phyloP scores from a whole-genome alignment of 2,329 filamentous ascomycete species.

The Chaetomiaceae sp. region DNA sequence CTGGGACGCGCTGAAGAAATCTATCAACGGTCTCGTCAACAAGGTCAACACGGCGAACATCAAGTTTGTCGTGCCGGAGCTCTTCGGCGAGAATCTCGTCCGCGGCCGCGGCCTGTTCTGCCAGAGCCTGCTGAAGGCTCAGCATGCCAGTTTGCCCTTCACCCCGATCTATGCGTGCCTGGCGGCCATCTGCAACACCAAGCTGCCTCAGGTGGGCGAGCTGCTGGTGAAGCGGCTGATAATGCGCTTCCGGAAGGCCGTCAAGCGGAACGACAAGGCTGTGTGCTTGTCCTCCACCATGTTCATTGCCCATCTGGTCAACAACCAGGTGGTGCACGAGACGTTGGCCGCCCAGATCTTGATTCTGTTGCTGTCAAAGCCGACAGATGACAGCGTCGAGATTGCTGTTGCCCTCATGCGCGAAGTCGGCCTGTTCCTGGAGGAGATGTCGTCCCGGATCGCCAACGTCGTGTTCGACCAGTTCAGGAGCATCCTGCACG shows the following conservation, averaged over 20 bases:
- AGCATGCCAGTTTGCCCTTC: conserved; percentile 91
- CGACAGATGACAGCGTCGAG: conserved; percentile 95
- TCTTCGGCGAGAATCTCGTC: conserved; percentile 91
- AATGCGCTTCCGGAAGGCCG: conserved; percentile 90
- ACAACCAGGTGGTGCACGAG: conserved; percentile 93
- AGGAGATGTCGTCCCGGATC: conserved; percentile 90
- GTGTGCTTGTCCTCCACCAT: conserved; percentile 91
- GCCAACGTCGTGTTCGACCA: conserved; percentile 90
- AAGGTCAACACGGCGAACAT: conserved; percentile 98
- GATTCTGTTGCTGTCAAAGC: conserved; percentile 86
- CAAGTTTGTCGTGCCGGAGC: conserved; percentile 92
- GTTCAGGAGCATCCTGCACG: conserved; percentile 90
- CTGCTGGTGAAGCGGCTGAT: conserved; percentile 79
- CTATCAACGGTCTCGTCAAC: conserved; percentile 97
- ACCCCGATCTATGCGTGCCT: conserved; percentile 95
- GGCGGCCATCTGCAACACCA: conserved; percentile 95
- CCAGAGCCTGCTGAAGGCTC: conserved; percentile 96
- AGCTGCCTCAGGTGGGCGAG: conserved; percentile 90
- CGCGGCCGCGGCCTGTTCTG: conserved; percentile 90
- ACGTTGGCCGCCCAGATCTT: conserved; percentile 90
- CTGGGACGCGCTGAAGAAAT: conserved; percentile 98
- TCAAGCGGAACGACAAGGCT: conserved; percentile 93
- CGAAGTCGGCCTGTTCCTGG: conserved; percentile 88
- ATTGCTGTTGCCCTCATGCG: conserved; percentile 91
- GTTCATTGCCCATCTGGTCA: conserved; percentile 91